These are phyloP conservation scores for Senna tora DNA, from an alignment of 306 rosid genomes.

Conservation along the genomic window DNA sequence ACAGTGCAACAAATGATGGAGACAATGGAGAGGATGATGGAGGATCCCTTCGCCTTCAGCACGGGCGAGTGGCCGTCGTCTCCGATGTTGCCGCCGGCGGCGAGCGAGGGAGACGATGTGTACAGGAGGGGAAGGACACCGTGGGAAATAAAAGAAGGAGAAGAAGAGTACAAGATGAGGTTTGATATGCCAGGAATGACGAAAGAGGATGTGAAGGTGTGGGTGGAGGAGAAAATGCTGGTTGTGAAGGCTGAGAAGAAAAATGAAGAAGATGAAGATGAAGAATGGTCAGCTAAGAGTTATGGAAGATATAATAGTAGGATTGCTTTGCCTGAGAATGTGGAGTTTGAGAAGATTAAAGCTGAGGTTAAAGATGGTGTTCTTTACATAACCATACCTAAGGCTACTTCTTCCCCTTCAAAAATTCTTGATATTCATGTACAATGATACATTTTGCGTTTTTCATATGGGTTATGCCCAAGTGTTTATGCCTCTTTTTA, in stretches of 20 bases:
- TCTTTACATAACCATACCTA: slow-evolving; percentile 71
- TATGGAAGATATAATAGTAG: slow-evolving; percentile 73
- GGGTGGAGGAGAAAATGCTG: slow-evolving; percentile 88
- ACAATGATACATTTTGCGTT: slow-evolving; percentile 35
- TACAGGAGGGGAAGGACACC: slow-evolving; percentile 75
- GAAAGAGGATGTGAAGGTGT: slow-evolving; percentile 77
- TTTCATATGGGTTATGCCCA: no score
- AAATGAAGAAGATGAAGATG: slow-evolving; percentile 26
- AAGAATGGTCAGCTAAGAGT: slow-evolving; percentile 72
- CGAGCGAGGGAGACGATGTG: slow-evolving; percentile 51
- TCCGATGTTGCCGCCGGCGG: slow-evolving; percentile 34
- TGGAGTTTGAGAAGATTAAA: slow-evolving; percentile 68
- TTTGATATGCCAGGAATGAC: slow-evolving; percentile 94
- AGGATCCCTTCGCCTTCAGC: slow-evolving; percentile 66
- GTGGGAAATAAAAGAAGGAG: slow-evolving; percentile 83
- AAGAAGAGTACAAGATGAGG: slow-evolving; percentile 76
- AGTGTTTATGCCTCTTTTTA: neutral
- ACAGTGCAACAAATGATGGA: slow-evolving; percentile 88
- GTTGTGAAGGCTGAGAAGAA: slow-evolving; percentile 74
- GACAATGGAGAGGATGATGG: slow-evolving; percentile 81
- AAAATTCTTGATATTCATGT: slow-evolving; percentile 60
- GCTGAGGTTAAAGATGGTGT: slow-evolving; percentile 91
- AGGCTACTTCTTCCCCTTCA: slow-evolving; percentile 37
- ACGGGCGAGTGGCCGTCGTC: slow-evolving; percentile 53
- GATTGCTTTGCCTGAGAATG: slow-evolving; percentile 77